phyloP scores from a whole-genome alignment of 139 green algal species.

The Chlorella vulgaris region DNA sequence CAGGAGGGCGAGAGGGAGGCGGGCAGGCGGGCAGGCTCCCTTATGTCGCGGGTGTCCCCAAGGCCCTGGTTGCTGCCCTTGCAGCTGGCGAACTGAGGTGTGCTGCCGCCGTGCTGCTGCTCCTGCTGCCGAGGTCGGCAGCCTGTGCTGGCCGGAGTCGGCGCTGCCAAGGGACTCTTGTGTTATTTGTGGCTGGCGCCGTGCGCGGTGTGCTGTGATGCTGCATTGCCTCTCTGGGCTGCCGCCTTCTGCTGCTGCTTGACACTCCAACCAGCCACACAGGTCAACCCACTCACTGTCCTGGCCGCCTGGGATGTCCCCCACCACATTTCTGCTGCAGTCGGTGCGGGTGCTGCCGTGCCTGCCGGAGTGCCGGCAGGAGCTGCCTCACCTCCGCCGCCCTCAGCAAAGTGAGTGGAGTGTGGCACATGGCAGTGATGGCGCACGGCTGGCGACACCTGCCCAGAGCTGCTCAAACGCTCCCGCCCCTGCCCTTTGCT shows the following conservation, averaged over 20 bases:
- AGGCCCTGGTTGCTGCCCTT: neutral
- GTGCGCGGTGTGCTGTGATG: neutral
- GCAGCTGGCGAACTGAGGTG: neutral
- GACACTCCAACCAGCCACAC: neutral
- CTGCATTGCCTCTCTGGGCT: neutral
- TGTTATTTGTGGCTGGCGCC: no score
- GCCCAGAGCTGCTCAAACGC: neutral
- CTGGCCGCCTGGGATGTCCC: neutral
- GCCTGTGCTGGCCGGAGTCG: no score
- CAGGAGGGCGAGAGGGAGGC: neutral
- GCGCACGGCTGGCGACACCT: neutral
- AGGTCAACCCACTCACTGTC: neutral
- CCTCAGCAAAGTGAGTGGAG: neutral
- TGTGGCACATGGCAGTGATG: no score
- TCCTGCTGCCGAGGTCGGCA: neutral
- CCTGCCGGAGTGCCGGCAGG: neutral
- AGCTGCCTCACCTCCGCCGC: neutral
- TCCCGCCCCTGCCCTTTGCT: neutral
- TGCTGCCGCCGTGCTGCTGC: neutral
- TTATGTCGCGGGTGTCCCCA: constrained; percentile 3
- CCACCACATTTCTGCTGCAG: constrained; percentile 1
- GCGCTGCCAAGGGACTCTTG: no score
- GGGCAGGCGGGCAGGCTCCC: neutral
- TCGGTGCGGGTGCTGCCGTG: constrained; percentile 13
- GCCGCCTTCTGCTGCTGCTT: neutral